Evolutionary conservation across 1,284 basidiomycete genomes (phyloP), one percentile per base, ranked within the genome.

Genomic region (Ceratobasidium sp.): DNA sequence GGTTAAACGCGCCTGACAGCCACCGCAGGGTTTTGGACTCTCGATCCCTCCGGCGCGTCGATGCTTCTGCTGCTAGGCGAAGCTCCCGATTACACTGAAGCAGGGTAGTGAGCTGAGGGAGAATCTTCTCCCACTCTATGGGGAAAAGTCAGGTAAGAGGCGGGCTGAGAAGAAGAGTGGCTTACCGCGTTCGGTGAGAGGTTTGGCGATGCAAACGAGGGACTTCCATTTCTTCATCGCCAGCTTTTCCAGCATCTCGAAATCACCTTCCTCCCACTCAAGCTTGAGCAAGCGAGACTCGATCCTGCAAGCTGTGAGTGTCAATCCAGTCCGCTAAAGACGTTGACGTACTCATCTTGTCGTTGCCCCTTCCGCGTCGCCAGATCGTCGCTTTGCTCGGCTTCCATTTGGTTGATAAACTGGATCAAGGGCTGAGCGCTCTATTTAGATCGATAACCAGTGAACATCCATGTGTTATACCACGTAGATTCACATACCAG

Each of bases 251-350:
- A 32, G 40, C 19, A 44, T 44, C n/a, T 43, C 17, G 51, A 61
- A 62, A 37, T 73, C 57, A 7, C 29, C 22, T 15, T 52, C 57
- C 19, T 61, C 19, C 69, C 69, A 73, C 6, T 57, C 69, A 25
- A 73, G 69, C 7, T 62, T 49, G 19, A 61, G 25, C 25, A 73
- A 43, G 3, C 69, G 69, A 29, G 57, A 73, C 19, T 59, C 56
- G 43, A 73, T n/a, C 7, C 69, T 73, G 49, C 6, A n/a, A 11
- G 11, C 19, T 2, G 7, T 34, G 13, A 61, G 15, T 49, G 32
- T n/a, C n/a, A n/a, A n/a, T n/a, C n/a, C n/a, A n/a, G n/a, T n/a
- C n/a, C n/a, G n/a, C n/a, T n/a, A n/a, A n/a, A n/a, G n/a, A n/a
- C n/a, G n/a, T n/a, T 17, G 15, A 54, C 65, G 1, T 49, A 67